Evolutionary conservation across 2,329 filamentous ascomycete species (phyloP).

Genomic region (Talaromyces pinophilus): DNA sequence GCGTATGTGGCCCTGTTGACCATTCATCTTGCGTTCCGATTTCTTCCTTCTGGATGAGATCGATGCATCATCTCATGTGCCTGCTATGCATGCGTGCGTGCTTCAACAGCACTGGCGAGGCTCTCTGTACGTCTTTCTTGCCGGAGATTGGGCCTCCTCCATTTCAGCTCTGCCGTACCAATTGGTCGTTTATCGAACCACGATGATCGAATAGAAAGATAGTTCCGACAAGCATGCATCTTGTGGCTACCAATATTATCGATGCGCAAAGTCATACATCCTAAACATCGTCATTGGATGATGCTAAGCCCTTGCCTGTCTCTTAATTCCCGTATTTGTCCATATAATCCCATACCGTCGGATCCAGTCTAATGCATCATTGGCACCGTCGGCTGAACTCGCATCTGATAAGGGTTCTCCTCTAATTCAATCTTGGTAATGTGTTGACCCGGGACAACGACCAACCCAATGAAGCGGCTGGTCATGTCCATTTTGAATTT

Average conservation of each 20-base stretch:
- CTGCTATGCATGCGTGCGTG: not conserved
- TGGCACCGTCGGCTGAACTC: conserved; percentile 9
- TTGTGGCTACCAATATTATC: not conserved
- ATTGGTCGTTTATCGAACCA: not conserved
- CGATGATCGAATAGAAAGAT: not conserved
- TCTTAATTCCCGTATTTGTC: not conserved
- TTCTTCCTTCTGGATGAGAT: conserved; percentile 8
- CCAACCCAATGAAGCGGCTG: conserved; percentile 81
- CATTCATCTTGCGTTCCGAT: conserved; percentile 17
- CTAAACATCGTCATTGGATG: not conserved
- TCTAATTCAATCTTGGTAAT: conserved; percentile 88
- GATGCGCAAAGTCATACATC: not conserved
- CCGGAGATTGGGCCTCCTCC: not conserved
- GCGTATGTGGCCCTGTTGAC: not conserved
- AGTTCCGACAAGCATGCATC: conserved; percentile 4
- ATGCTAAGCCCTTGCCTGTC: not conserved
- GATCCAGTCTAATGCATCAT: not conserved
- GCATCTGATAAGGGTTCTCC: conserved; percentile 47
- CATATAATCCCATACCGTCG: not conserved
- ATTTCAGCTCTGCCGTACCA: not conserved
- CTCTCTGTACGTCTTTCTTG: not conserved
- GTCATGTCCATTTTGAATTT: conserved; percentile 69
- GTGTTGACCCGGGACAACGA: conserved; percentile 84
- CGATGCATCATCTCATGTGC: not conserved
- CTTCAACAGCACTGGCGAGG: conserved; percentile 3